phyloP scores from a whole-genome alignment of 139 green algal species.

The Haematococcus sp. region DNA sequence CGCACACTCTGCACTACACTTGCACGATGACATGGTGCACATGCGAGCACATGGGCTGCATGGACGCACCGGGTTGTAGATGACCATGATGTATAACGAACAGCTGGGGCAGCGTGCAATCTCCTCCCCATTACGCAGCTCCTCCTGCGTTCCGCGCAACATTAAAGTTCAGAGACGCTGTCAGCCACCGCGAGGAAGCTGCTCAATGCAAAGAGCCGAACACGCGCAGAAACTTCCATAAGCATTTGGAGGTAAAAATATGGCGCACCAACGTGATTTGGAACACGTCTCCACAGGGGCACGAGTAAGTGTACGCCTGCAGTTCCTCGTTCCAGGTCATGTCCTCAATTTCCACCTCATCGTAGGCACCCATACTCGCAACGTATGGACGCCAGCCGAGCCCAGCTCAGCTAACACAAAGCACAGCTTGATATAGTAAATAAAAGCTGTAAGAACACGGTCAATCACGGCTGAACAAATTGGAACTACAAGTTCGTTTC shows the following conservation, averaged over 20 bases:
- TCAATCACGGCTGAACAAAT: too few relatives aligned
- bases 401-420: too few relatives aligned
- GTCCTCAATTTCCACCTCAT: conserved; percentile 97
- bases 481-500: too few relatives aligned
- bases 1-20: too few relatives aligned
- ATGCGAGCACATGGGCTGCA: background rate
- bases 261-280: conserved; percentile 81
- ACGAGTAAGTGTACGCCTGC: conserved; percentile 87
- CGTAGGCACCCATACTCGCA: conserved; percentile 48
- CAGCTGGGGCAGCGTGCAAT: conserved; percentile 94
- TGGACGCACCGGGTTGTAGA: conserved; percentile 81
- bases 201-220: too few relatives aligned
- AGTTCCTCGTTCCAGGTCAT: conserved; percentile 93
- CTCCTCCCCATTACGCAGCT: conserved; percentile 85
- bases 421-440: too few relatives aligned
- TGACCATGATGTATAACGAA: conserved; percentile 89
- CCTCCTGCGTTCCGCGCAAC: conserved; percentile 54
- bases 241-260: background rate
- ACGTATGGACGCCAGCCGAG: too few relatives aligned
- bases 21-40: background rate
- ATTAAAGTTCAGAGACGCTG: background rate
- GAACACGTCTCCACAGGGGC: conserved; percentile 96
- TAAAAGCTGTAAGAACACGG: too few relatives aligned
- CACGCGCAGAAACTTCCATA: background rate
- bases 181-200: background rate